Evolutionary conservation across 257 asterid species (phyloP), one percentile per base, ranked within the genome.

Genomic region (Nyctanthes arbortristis): DNA sequence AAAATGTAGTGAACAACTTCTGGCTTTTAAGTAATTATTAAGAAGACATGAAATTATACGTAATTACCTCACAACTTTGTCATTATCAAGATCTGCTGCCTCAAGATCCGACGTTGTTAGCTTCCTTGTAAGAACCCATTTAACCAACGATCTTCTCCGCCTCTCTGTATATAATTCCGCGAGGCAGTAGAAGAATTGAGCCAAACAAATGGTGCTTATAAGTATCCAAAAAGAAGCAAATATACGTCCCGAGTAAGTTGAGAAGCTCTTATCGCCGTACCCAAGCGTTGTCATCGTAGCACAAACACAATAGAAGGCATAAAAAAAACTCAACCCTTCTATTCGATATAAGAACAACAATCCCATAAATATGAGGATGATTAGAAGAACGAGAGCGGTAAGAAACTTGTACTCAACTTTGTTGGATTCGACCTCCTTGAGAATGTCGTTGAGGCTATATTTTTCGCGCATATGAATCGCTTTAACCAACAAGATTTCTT

Each of bases 241-340:
- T 0, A 90, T 0, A 1, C 98, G 82, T 1, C 98, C 98, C 28
- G 61, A 77, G 0, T 71, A 34, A 0, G 95, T 92, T 2, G 97
- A 90, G 31, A 92, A 90, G 77, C 89, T 90, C 88, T 86, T 77
- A 65, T 92, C 98, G 8, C 97, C 98, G 68, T 92, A 92, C 24
- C 98, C 98, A 13, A 92, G 85, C 0, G 96, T 92, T 5, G 93
- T 87, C 57, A 90, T 77, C 0, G 97, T 87, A 3, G 90, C 77
- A 61, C 96, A 90, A 14, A 92, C 95, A 25, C 96, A 88, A 40
- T 90, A 92, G 31, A 91, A 81, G 0, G 97, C 91, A 56, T 90
- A 97, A 24, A 87, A 79, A 13, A 90, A 56, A 39, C 62, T 79
- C 82, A 90, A 49, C 12, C 78, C 81, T 85, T 90, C 96, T 20